Percentiles rank a stretch among this genome's conserved stretches.
These are phyloP conservation scores for Hyphodiscus hymeniophilus DNA, from an alignment of 495 filamentous ascomycete genomes.

Conservation along the genomic window DNA sequence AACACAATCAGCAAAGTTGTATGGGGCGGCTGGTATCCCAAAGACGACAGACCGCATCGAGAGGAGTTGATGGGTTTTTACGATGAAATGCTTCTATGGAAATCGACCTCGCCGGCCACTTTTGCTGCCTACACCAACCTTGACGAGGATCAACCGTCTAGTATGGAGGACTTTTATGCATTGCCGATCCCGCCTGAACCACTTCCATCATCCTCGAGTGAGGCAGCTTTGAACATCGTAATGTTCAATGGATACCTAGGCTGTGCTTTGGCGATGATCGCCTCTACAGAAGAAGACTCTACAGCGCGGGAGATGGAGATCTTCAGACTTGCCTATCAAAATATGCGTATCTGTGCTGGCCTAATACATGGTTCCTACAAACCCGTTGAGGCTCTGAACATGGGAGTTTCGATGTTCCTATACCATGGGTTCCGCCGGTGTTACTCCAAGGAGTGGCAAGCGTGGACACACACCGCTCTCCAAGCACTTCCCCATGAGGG, in stretches of 20 bases:
- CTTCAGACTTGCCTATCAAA: conserved; percentile 12
- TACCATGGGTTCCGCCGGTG: conserved; percentile 10
- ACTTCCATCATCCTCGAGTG: conserved; percentile 1
- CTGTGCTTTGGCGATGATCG: conserved; percentile 11
- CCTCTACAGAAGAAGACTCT: not conserved
- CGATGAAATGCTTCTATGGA: conserved; percentile 13
- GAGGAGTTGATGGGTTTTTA: conserved; percentile 11
- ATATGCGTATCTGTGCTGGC: conserved; percentile 9
- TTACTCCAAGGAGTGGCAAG: conserved; percentile 7
- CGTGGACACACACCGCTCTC: conserved; percentile 7
- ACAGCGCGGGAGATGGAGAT: conserved; percentile 3
- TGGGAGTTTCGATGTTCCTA: conserved; percentile 9
- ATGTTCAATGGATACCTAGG: conserved; percentile 12
- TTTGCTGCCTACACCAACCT: not conserved
- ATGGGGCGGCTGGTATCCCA: conserved; percentile 10
- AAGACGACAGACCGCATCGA: conserved; percentile 7
- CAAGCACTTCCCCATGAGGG: conserved; percentile 6
- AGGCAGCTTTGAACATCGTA: conserved; percentile 10
- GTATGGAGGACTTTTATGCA: not conserved
- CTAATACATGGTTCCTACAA: conserved; percentile 9
- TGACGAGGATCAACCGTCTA: not conserved
- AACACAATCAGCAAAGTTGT: conserved; percentile 12
- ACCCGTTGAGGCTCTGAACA: conserved; percentile 8
- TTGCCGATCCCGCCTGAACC: conserved; percentile 4
- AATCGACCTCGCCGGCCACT: conserved; percentile 11